These are phyloP conservation scores for Cubamyces sp. DNA, from an alignment of 768 basidiomycete genomes.

Conservation along the genomic window DNA sequence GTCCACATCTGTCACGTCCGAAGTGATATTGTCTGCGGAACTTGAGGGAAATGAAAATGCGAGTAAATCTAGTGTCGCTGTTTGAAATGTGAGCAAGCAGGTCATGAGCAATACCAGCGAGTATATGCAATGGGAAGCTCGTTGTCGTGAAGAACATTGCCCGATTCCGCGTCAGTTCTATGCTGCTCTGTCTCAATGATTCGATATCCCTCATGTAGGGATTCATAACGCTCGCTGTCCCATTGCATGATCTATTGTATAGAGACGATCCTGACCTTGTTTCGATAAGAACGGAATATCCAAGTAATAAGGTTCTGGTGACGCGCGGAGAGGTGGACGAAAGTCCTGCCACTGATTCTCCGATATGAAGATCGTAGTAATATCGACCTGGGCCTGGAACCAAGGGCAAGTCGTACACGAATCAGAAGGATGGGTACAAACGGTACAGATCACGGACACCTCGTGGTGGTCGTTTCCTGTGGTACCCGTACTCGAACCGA, in stretches of 20 bases:
- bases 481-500: neutral
- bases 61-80: constrained; percentile 44
- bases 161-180: no score
- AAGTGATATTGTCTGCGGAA: constrained; percentile 1
- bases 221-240: no score
- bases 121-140: no score
- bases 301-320: constrained; percentile 74
- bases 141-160: no score
- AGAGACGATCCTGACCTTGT: constrained; percentile 46
- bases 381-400: constrained; percentile 56
- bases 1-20: constrained; percentile 26
- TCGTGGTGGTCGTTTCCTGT: neutral
- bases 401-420: neutral
- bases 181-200: no score
- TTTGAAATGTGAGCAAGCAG: neutral
- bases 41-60: constrained; percentile 41
- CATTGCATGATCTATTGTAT: no score
- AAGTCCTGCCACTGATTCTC: constrained; percentile 72
- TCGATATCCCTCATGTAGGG: no score
- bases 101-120: no score
- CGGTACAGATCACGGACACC: neutral
- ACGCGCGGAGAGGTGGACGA: constrained; percentile 67
- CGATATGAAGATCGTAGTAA: constrained; percentile 67
- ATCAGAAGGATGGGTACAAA: neutral
- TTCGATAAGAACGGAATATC: constrained; percentile 57